Percentiles rank a stretch among this genome's conserved stretches.
Evolutionary conservation across 345 rosid species (phyloP).

Genomic region (Eucalyptus cloeziana): DNA sequence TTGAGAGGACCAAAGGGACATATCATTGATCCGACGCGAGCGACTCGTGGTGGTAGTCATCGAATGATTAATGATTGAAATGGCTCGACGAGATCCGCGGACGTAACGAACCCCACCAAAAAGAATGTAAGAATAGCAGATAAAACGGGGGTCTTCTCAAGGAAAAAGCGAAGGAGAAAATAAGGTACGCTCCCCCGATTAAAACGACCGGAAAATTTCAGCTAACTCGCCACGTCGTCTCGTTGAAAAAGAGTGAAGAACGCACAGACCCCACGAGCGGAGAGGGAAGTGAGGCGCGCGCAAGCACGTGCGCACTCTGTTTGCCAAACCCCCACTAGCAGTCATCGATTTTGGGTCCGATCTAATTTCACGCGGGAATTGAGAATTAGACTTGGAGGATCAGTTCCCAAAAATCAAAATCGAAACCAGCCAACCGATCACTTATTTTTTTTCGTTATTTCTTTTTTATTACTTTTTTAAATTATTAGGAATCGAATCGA

Average conservation of each 20-base stretch:
- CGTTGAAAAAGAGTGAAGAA: background rate
- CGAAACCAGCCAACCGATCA: rapidly evolving
- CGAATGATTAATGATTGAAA: background rate
- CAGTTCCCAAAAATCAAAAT: too few relatives aligned
- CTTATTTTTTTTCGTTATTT: too few relatives aligned
- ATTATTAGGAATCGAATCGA: rapidly evolving
- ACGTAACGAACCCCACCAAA: background rate
- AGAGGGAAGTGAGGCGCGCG: background rate
- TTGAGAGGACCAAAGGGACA: background rate
- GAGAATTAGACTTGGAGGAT: rapidly evolving
- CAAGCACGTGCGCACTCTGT: background rate
- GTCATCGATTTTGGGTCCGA: rapidly evolving
- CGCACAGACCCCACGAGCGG: background rate
- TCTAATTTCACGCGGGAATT: rapidly evolving
- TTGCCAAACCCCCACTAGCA: too few relatives aligned
- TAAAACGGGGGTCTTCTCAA: background rate
- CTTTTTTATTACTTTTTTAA: rapidly evolving
- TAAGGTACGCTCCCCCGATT: background rate
- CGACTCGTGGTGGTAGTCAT: background rate
- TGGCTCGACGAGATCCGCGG: background rate
- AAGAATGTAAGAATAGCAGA: background rate
- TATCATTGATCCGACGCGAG: background rate
- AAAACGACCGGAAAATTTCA: background rate
- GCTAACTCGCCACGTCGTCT: background rate
- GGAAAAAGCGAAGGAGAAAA: background rate